These are phyloP conservation scores for Teunomyces lycoperdinae DNA, from an alignment of 805 yeast species.

Conservation along the genomic window DNA sequence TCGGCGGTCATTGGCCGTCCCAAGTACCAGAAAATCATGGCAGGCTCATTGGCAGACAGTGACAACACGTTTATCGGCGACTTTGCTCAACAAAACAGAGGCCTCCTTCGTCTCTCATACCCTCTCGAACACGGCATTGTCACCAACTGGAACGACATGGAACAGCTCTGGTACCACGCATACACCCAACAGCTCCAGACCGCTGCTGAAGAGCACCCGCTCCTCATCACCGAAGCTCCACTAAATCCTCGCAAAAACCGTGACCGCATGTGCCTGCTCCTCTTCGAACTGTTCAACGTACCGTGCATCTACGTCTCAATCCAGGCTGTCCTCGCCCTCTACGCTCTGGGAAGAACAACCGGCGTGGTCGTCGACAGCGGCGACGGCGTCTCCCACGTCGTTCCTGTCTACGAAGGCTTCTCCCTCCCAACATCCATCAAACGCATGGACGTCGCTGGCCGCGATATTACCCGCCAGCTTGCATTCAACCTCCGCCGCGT, in stretches of 20 bases:
- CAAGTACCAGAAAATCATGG: constrained; percentile 80
- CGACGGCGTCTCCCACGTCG: constrained; percentile 86
- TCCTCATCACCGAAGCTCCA: constrained; percentile 86
- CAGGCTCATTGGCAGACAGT: constrained; percentile 29
- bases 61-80: constrained; percentile 69
- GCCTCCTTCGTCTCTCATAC: constrained; percentile 65
- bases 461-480: constrained; percentile 77
- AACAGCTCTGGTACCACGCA: constrained; percentile 70
- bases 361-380: constrained; percentile 91
- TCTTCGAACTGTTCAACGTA: constrained; percentile 69
- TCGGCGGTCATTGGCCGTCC: constrained; percentile 77
- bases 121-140: constrained; percentile 83
- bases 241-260: constrained; percentile 66
- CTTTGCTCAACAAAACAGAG: constrained; percentile 71
- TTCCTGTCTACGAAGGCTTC: constrained; percentile 90
- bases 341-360: constrained; percentile 87
- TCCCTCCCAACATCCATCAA: constrained; percentile 68
- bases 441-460: constrained; percentile 79
- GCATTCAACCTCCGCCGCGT: constrained; percentile 63
- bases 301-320: constrained; percentile 74
- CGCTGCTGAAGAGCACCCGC: constrained; percentile 77
- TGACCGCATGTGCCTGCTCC: constrained; percentile 56
- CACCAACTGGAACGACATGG: constrained; percentile 84
- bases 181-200: constrained; percentile 57
- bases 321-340: constrained; percentile 78